phyloP scores from a whole-genome alignment of 1,284 basidiomycete genomes.

The Amylostereum areolatum region DNA sequence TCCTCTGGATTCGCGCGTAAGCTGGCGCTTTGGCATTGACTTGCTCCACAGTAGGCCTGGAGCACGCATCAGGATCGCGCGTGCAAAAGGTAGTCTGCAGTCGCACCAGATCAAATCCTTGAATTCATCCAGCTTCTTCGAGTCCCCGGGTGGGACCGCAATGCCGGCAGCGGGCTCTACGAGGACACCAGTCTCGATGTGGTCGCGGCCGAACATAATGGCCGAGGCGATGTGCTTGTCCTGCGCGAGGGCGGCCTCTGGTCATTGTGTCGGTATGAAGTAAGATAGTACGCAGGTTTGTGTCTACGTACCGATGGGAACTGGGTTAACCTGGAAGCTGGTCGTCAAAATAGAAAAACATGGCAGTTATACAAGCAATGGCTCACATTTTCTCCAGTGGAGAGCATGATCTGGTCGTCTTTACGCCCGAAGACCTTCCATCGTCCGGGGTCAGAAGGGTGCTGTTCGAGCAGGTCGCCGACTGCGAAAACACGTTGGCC shows the following conservation, averaged over 20 bases:
- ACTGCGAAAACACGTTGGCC: neutral
- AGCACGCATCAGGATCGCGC: neutral
- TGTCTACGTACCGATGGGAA: constrained; percentile 10
- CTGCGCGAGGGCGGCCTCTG: constrained; percentile 4
- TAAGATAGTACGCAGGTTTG: neutral
- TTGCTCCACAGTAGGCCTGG: constrained; percentile 25
- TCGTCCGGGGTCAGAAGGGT: constrained; percentile 19
- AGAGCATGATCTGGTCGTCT: constrained; percentile 19
- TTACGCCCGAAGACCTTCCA: constrained; percentile 18
- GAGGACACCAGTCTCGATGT: constrained; percentile 14
- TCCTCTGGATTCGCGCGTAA: constrained; percentile 18
- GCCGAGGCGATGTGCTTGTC: constrained; percentile 5
- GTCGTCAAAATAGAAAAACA: neutral
- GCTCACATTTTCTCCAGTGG: constrained; percentile 26
- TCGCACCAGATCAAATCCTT: constrained; percentile 17
- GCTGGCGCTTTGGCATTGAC: constrained; percentile 27
- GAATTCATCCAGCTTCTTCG: constrained; percentile 9
- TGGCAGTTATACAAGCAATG: neutral
- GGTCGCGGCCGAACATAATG: constrained; percentile 13
- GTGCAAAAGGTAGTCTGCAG: too few relatives aligned
- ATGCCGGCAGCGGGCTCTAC: constrained; percentile 9
- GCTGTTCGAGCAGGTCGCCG: constrained; percentile 20
- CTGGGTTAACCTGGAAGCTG: constrained; percentile 17
- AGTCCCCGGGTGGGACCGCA: constrained; percentile 6
- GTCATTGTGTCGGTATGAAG: constrained; percentile 10